phyloP scores from a whole-genome alignment of 441 rosid genomes.

The Cnidoscolus chayamansa region DNA sequence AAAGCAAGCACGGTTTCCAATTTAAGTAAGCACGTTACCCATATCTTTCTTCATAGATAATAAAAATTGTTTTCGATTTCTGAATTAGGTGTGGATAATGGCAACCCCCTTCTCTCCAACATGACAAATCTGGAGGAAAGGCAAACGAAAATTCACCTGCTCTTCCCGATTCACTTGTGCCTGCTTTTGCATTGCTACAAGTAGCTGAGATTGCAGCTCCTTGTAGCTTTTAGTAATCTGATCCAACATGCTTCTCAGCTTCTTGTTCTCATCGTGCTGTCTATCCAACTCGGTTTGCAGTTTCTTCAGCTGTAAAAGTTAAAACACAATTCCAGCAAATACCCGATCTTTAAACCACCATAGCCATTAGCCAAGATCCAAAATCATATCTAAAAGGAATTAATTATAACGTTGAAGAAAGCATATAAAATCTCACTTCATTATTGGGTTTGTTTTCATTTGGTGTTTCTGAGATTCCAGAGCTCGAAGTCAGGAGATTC shows the following conservation, averaged over 20 bases:
- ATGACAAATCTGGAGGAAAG: not conserved
- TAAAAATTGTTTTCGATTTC: not conserved
- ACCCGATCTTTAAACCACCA: not conserved
- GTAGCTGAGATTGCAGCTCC: constrained; percentile 57
- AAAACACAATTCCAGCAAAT: not conserved
- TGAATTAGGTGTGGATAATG: not conserved
- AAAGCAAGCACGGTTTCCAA: constrained; percentile 34
- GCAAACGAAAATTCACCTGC: constrained; percentile 37
- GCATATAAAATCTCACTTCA: constrained; percentile 41
- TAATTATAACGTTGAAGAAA: not conserved
- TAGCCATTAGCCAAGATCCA: not conserved
- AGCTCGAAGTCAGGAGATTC: constrained; percentile 41
- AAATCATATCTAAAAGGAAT: not conserved
- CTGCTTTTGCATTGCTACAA: constrained; percentile 56
- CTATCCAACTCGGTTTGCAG: constrained; percentile 47
- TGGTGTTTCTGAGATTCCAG: constrained; percentile 31
- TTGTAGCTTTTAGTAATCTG: constrained; percentile 48
- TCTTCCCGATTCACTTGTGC: constrained; percentile 33
- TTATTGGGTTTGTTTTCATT: constrained; percentile 32
- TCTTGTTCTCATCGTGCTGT: constrained; percentile 63
- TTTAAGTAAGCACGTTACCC: constrained; percentile 38
- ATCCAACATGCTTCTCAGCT: constrained; percentile 52
- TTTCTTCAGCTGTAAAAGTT: constrained; percentile 33
- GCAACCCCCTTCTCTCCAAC: not conserved
- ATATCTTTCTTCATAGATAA: constrained; percentile 17